A percentile compares a stretch with the other conserved stretches of the same genome.
Evolutionary conservation across 176 grass and related monocot genomes (phyloP).

Genomic region (Oryza nivara): DNA sequence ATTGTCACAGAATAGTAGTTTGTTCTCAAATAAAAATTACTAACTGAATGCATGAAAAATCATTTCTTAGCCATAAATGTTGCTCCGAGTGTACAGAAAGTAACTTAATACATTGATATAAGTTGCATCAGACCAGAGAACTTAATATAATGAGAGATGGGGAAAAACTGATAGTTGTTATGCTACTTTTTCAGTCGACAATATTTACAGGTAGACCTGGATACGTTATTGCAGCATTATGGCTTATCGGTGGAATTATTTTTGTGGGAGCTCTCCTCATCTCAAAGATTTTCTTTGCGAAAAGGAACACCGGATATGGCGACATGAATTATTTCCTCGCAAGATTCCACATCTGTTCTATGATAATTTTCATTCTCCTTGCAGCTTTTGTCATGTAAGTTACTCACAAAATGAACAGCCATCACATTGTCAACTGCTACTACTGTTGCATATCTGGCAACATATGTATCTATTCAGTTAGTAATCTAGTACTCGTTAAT

Average conservation of each 20-base stretch:
- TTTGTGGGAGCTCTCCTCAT: conserved; percentile 30
- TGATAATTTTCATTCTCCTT: conserved; percentile 61
- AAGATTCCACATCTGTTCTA: conserved; percentile 45
- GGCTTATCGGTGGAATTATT: conserved; percentile 62
- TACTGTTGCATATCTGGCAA: neutral
- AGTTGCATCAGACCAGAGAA: neutral
- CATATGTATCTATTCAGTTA: neutral
- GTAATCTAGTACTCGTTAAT: neutral
- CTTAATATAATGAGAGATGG: neutral
- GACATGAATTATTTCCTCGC: conserved; percentile 39
- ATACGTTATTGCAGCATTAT: conserved; percentile 72
- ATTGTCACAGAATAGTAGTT: neutral
- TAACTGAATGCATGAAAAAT: neutral
- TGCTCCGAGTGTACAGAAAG: neutral
- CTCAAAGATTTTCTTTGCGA: conserved; percentile 51
- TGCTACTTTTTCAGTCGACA: conserved; percentile 74
- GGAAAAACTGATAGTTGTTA: conserved; percentile 31
- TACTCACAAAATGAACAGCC: neutral
- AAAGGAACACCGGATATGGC: conserved; percentile 37
- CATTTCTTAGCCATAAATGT: neutral
- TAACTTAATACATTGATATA: neutral
- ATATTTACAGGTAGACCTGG: conserved; percentile 90
- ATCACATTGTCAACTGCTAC: neutral
- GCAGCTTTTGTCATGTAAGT: conserved; percentile 76
- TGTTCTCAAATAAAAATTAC: neutral